Evolutionary conservation across 139 green algal species (phyloP).

Genomic region (Medakamo hakoo): DNA sequence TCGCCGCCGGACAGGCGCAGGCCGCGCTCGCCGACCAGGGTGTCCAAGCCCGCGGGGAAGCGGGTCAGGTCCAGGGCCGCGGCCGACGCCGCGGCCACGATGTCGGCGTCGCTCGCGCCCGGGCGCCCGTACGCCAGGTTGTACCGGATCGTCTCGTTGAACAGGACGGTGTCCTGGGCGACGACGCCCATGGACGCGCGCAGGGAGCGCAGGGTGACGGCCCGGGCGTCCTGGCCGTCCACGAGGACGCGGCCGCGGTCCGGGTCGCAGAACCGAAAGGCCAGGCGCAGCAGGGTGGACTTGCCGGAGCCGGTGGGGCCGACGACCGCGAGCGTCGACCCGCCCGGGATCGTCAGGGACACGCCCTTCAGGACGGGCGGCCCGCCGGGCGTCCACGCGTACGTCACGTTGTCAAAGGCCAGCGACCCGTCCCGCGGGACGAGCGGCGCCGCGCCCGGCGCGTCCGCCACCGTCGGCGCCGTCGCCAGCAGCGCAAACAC

Average conservation of each 20-base stretch:
- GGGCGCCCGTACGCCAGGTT: constrained; percentile 49
- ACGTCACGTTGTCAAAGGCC: constrained; percentile 43
- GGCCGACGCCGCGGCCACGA: constrained; percentile 35
- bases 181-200: constrained; percentile 40
- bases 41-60: constrained; percentile 54
- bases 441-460: constrained; percentile 31
- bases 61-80: constrained; percentile 32
- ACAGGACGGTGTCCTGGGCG: constrained; percentile 16
- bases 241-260: constrained; percentile 42
- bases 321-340: constrained; percentile 44
- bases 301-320: constrained; percentile 79
- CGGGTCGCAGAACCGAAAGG: constrained; percentile 69
- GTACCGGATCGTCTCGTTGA: constrained; percentile 34
- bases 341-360: constrained; percentile 33
- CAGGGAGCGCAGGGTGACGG: constrained; percentile 49
- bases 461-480: constrained; percentile 28
- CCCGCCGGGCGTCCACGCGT: constrained; percentile 7
- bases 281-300: constrained; percentile 65
- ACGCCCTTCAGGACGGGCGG: constrained; percentile 38
- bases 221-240: constrained; percentile 49
- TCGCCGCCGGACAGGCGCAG: constrained; percentile 84
- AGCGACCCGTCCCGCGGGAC: constrained; percentile 10
- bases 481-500: constrained; percentile 49
- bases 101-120: constrained; percentile 35
- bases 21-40: constrained; percentile 63